Conservation (phyloP, 2,329 filamentous ascomycete genomes). For the Neodidymelliopsis sp. region DNA sequence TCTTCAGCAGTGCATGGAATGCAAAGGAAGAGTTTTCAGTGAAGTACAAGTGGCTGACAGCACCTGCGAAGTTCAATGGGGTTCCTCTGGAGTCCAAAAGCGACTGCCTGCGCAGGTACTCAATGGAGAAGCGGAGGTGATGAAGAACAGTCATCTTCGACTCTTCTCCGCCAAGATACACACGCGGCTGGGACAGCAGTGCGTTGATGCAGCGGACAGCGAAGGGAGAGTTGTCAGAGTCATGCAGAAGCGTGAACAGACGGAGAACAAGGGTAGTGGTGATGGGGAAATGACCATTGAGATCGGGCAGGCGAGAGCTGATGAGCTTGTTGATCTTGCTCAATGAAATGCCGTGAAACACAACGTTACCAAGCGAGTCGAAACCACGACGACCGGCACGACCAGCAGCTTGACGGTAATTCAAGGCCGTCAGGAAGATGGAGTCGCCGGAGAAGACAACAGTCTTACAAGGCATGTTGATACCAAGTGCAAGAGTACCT, state of each 20-base stretch:
- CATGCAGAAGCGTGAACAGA: constrained; percentile 70
- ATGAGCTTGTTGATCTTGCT: constrained; percentile 72
- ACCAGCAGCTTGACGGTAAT: constrained; percentile 78
- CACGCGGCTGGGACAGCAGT: constrained; percentile 71
- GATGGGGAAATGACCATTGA: constrained; percentile 80
- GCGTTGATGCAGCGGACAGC: constrained; percentile 69
- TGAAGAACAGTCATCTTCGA: constrained; percentile 75
- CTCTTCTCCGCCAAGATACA: constrained; percentile 74
- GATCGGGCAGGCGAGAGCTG: constrained; percentile 74
- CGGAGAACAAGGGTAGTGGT: constrained; percentile 76
- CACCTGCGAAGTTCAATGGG: constrained; percentile 75
- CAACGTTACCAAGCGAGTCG: constrained; percentile 80
- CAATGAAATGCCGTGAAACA: constrained; percentile 72
- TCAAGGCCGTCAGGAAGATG: constrained; percentile 74
- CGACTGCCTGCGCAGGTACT: constrained; percentile 75
- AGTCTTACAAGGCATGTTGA: constrained; percentile 78
- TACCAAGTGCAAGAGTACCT: constrained; percentile 76
- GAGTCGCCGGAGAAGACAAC: constrained; percentile 80
- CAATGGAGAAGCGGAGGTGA: constrained; percentile 80
- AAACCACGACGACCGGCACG: constrained; percentile 82
- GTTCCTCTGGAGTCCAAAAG: constrained; percentile 67
- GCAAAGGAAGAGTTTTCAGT: constrained; percentile 78
- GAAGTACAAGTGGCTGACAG: constrained; percentile 77
- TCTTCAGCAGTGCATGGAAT: constrained; percentile 76
- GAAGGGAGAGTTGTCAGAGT: constrained; percentile 69